phyloP scores from a whole-genome alignment of 257 asterid genomes.

The Plantago ovata region DNA sequence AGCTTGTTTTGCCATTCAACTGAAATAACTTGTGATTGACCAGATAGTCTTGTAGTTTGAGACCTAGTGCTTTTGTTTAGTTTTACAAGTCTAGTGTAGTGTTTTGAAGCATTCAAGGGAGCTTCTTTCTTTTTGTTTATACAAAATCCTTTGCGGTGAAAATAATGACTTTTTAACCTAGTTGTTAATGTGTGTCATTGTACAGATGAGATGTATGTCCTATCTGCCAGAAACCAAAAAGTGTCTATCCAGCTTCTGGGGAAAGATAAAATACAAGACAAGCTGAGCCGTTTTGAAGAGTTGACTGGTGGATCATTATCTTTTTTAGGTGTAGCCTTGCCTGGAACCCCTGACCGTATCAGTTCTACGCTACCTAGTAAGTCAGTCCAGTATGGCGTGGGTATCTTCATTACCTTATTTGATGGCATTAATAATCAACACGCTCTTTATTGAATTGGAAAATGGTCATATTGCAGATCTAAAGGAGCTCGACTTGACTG shows the following conservation, averaged over 20 bases:
- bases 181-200: slow-evolving; percentile 7
- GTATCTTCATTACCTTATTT: slow-evolving; percentile 8
- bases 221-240: slow-evolving; percentile 77
- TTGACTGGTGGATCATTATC: slow-evolving; percentile 73
- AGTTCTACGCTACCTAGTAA: slow-evolving; percentile 72
- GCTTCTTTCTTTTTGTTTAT: background rate
- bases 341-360: slow-evolving; percentile 47
- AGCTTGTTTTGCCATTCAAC: too few relatives aligned
- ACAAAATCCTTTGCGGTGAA: slow-evolving; percentile 3
- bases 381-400: too few relatives aligned
- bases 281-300: slow-evolving; percentile 75
- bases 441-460: slow-evolving; percentile 15
- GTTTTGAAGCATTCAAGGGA: background rate
- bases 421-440: background rate
- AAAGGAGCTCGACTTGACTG: slow-evolving; percentile 94
- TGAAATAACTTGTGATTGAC: too few relatives aligned
- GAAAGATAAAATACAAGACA: slow-evolving; percentile 74
- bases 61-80: slow-evolving; percentile 1
- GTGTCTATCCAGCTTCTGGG: slow-evolving; percentile 87
- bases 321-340: slow-evolving; percentile 66
- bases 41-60: too few relatives aligned
- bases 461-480: slow-evolving; percentile 51
- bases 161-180: slow-evolving; percentile 11
- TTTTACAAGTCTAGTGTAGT: slow-evolving; percentile 1
- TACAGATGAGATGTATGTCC: slow-evolving; percentile 97